Base-by-base conservation (phyloP, 345 rosid genomes). In the Heritiera littoralis region DNA sequence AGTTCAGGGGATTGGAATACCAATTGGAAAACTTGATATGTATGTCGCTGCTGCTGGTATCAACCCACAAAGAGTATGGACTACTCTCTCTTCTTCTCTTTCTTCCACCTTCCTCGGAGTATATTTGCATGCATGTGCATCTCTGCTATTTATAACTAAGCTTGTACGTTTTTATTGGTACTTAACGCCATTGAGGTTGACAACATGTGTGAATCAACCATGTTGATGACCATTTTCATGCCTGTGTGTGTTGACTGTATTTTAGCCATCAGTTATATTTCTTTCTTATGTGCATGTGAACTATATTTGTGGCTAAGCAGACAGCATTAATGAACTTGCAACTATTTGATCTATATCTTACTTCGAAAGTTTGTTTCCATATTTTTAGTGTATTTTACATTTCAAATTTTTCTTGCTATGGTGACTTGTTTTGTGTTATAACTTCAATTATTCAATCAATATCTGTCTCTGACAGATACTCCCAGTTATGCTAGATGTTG, bases 21-120 rank as follows among this genome's bases (percentile, higher is more conserved):
- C 99, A 30, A 92, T 96, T 54, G 99, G 99, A 66, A 96, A 96
- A 85, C 94, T 96, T n/a, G 99, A 96, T 84, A 92, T 96, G 86
- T 92, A 96, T 78, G 99, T 96, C 70, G 90, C 99, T 77, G 99
- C 99, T 58, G 98, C 99, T 60, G 98, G 99, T 80, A 88, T 96
- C 87, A 91, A 94, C 73, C 98, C 98, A n/a, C 97, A 92, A 80
- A 89, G 87, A 76, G 99, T 96, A 92, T 32, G 97, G 48, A 13
- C 49, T 59, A 41, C 28, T 52, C 63, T 15, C 55, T 69, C 15
- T 23, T 71, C 56, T 71, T 77, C 48, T 73, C 69, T 41, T 72
- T 60, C 69, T 64, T 23, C 5, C 8, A 17, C 46, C 40, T 71
- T 38, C 69, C 20, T 20, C 10, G 32, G 28, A 60, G 74, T 54